Conservation (phyloP, 148 eudicot species). For the Amaranthus cruentus region DNA sequence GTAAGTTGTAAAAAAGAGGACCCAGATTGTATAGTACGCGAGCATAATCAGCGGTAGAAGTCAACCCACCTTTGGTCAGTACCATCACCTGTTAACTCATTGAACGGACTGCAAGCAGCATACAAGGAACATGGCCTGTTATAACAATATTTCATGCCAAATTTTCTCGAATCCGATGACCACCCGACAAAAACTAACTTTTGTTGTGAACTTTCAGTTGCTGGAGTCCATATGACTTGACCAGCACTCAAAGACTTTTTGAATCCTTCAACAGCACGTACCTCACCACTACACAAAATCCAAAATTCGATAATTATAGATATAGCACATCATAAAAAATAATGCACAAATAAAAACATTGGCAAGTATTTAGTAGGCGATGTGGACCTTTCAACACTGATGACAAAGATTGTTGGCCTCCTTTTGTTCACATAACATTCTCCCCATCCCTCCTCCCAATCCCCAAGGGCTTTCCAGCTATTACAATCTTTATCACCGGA, state of each 20-base stretch:
- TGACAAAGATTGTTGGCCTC: constrained; percentile 76
- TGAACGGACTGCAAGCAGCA: constrained; percentile 53
- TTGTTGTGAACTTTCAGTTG: constrained; percentile 34
- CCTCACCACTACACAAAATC: constrained; percentile 68
- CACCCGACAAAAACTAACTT: constrained; percentile 89
- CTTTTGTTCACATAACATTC: constrained; percentile 83
- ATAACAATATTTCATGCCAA: constrained; percentile 75
- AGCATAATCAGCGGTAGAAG: constrained; percentile 4
- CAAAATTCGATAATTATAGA: background rate
- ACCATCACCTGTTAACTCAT: constrained; percentile 25
- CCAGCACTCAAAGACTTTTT: constrained; percentile 70
- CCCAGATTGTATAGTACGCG: background rate
- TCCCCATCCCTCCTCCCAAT: constrained; percentile 90
- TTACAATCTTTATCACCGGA: constrained; percentile 58
- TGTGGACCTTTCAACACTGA: constrained; percentile 54
- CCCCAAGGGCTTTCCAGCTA: constrained; percentile 93
- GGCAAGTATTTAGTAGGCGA: constrained; percentile 11
- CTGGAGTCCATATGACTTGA: constrained; percentile 90
- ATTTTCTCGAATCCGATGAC: constrained; percentile 61
- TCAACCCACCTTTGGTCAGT: constrained; percentile 29
- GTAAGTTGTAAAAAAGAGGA: background rate
- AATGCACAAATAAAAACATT: background rate
- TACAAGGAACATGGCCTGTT: constrained; percentile 85
- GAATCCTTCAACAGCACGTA: constrained; percentile 55
- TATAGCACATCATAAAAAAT: constrained; percentile 1